phyloP scores from a whole-genome alignment of 257 asterid genomes.

The Ophiorrhiza pumila region DNA sequence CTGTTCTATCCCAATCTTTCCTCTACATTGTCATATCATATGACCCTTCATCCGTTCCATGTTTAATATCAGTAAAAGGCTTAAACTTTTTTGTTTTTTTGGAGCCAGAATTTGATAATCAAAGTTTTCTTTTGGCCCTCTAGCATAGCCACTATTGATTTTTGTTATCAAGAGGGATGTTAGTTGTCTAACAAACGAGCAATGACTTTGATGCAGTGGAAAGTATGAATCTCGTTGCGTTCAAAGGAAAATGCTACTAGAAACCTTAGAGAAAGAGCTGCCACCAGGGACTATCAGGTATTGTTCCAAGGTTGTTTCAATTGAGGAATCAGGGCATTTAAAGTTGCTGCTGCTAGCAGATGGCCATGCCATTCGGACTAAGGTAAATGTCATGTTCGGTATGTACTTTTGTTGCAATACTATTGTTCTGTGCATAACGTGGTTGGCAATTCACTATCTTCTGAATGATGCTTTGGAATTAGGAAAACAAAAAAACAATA shows the following conservation, averaged over 20 bases:
- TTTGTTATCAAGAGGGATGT: background rate
- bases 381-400: constrained; percentile 32
- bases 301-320: constrained; percentile 64
- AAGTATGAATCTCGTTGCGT: constrained; percentile 53
- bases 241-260: constrained; percentile 55
- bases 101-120: no score
- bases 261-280: constrained; percentile 54
- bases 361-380: constrained; percentile 55
- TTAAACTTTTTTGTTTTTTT: background rate
- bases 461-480: no score
- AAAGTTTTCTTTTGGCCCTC: no score
- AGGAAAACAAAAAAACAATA: no score
- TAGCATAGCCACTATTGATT: no score
- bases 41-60: no score
- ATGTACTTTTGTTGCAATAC: background rate
- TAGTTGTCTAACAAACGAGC: constrained; percentile 10
- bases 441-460: no score
- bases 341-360: constrained; percentile 73
- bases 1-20: no score
- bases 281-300: constrained; percentile 61
- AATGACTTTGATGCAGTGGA: constrained; percentile 32
- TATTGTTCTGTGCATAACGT: no score
- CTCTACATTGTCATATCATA: no score
- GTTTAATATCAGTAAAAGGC: background rate
- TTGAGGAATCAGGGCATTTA: constrained; percentile 56